Evolutionary conservation across 1,284 basidiomycete species (phyloP).

Genomic region (Pseudomicrostroma phylloplanum): DNA sequence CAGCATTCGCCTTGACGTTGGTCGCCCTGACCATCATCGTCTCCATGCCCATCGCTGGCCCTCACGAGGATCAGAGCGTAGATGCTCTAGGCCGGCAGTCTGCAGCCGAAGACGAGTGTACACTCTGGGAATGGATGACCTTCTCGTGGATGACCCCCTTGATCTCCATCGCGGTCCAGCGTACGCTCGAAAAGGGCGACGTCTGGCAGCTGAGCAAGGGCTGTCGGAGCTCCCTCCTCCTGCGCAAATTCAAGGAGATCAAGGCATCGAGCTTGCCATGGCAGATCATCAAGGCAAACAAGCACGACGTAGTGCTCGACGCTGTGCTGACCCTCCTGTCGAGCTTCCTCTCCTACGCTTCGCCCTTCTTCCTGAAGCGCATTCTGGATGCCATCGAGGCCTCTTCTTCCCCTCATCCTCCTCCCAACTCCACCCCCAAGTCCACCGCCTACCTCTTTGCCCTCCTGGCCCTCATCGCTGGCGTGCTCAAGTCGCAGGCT

Average conservation of each 20-base stretch:
- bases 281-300: conserved; percentile 16
- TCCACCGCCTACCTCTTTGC: conserved; percentile 26
- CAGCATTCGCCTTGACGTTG: background rate
- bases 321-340: conserved; percentile 29
- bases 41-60: background rate
- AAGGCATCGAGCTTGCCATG: conserved; percentile 13
- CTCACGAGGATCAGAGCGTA: background rate
- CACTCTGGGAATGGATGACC: conserved; percentile 69
- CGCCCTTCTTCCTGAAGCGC: conserved; percentile 30
- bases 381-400: conserved; percentile 19
- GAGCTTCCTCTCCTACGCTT: conserved; percentile 19
- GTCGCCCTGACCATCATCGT: conserved; percentile 3
- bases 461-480: conserved; percentile 20
- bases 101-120: conserved; percentile 67
- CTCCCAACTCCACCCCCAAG: conserved; percentile 7
- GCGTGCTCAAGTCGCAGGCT: conserved; percentile 24
- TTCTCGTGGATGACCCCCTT: conserved; percentile 65
- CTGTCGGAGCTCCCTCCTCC: conserved; percentile 19
- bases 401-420: background rate
- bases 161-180: conserved; percentile 12
- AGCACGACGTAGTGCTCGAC: conserved; percentile 25
- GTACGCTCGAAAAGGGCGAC: conserved; percentile 26
- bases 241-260: conserved; percentile 15
- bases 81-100: conserved; percentile 31
- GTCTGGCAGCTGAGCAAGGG: conserved; percentile 25